Conservation (phyloP, 2,329 filamentous ascomycete genomes). For the Penicillium sp. region DNA sequence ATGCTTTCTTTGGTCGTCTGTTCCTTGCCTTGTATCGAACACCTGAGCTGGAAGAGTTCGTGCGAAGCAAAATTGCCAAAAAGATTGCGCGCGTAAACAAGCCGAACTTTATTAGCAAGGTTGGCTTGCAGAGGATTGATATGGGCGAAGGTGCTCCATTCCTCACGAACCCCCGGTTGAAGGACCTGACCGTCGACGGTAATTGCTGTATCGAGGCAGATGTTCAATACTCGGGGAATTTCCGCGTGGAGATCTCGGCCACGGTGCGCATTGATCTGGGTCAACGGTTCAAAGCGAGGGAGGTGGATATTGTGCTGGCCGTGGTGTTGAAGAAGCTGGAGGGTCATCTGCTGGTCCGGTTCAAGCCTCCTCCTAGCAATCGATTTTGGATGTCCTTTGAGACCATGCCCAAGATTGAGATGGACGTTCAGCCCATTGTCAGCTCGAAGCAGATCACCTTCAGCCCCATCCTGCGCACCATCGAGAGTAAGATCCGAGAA, state of each 20-base stretch:
- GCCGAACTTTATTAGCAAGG: slow-evolving; percentile 84
- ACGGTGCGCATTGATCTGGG: slow-evolving; percentile 91
- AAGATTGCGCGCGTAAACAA: slow-evolving; percentile 95
- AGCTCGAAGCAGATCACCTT: slow-evolving; percentile 96
- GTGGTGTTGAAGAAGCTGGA: slow-evolving; percentile 84
- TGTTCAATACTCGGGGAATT: slow-evolving; percentile 85
- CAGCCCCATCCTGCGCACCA: slow-evolving; percentile 85
- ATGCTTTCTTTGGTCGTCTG: slow-evolving; percentile 84
- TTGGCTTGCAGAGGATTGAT: slow-evolving; percentile 81
- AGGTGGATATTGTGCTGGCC: slow-evolving; percentile 87
- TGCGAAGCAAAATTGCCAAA: slow-evolving; percentile 87
- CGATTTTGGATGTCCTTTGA: slow-evolving; percentile 96
- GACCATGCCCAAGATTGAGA: slow-evolving; percentile 89
- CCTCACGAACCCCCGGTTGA: slow-evolving; percentile 85
- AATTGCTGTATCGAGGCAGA: slow-evolving; percentile 88
- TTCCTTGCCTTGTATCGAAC: slow-evolving; percentile 91
- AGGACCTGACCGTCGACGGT: slow-evolving; percentile 88
- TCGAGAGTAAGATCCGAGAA: slow-evolving; percentile 93
- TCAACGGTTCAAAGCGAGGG: slow-evolving; percentile 82
- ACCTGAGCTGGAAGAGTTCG: slow-evolving; percentile 75
- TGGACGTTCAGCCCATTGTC: slow-evolving; percentile 94
- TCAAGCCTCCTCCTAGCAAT: slow-evolving; percentile 96
- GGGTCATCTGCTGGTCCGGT: slow-evolving; percentile 81
- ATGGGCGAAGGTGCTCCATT: slow-evolving; percentile 86
- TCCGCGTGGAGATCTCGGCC: slow-evolving; percentile 88